These are phyloP conservation scores for Pleurotus citrinopileatus DNA, from an alignment of 768 basidiomycete genomes.

Conservation along the genomic window DNA sequence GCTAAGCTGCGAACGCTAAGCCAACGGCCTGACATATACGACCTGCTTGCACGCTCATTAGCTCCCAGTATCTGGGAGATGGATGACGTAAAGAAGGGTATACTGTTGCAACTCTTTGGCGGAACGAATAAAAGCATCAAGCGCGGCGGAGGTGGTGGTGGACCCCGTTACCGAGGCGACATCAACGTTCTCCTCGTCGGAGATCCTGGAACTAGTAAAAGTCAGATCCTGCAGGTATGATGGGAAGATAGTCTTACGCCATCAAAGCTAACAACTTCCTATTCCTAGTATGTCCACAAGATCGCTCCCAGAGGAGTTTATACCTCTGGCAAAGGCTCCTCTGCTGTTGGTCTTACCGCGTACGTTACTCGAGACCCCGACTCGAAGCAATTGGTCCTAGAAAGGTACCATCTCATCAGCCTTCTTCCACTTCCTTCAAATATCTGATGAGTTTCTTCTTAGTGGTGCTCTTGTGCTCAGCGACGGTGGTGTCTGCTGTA, in stretches of 20 bases:
- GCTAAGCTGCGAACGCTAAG: slow-evolving; percentile 73
- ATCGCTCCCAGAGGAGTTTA: slow-evolving; percentile 98
- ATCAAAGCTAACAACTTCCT: slow-evolving; percentile 4
- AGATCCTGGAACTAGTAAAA: slow-evolving; percentile 96
- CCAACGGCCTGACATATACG: slow-evolving; percentile 78
- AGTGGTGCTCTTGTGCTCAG: slow-evolving; percentile 93
- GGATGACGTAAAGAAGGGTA: slow-evolving; percentile 99
- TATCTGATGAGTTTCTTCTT: neutral
- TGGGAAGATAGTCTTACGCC: neutral
- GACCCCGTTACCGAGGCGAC: slow-evolving; percentile 95
- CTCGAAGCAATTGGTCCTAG: slow-evolving; percentile 95
- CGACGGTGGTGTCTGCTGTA: slow-evolving; percentile 97
- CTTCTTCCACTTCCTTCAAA: neutral
- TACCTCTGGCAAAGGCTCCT: slow-evolving; percentile 97
- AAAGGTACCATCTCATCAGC: slow-evolving; percentile 56
- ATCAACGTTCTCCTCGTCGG: slow-evolving; percentile 97
- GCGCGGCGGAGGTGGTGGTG: slow-evolving; percentile 91
- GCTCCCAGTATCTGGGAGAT: slow-evolving; percentile 97
- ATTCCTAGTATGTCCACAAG: slow-evolving; percentile 90
- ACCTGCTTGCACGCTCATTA: slow-evolving; percentile 76
- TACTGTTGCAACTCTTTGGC: slow-evolving; percentile 92
- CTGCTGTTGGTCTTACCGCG: slow-evolving; percentile 97
- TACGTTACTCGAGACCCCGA: slow-evolving; percentile 99
- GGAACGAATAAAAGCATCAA: slow-evolving; percentile 97
- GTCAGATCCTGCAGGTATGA: slow-evolving; percentile 86